Percentiles rank a stretch among this genome's conserved stretches.
Evolutionary conservation across 345 rosid species (phyloP).

Genomic region (Arabidopsis suecica): DNA sequence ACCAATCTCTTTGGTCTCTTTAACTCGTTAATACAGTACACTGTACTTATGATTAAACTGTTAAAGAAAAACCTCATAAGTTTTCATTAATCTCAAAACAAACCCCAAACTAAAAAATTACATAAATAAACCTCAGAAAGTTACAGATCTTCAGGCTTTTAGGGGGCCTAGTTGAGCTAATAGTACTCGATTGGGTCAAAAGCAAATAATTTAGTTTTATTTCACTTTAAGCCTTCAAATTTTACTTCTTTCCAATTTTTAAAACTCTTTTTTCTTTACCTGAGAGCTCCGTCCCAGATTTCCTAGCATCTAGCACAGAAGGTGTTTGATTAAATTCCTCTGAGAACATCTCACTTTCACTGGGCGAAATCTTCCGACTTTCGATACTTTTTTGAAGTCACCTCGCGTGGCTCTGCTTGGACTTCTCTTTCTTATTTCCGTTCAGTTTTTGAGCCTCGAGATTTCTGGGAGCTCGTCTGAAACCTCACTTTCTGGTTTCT

Average conservation of each 20-base stretch:
- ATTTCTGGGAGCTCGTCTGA: no score
- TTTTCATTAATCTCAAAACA: neutral
- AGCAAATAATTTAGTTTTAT: neutral
- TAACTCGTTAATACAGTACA: neutral
- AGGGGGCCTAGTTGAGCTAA: slow-evolving; percentile 23
- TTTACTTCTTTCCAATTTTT: neutral
- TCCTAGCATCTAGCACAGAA: slow-evolving; percentile 14
- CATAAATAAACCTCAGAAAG: neutral
- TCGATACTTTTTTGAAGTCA: slow-evolving; percentile 15
- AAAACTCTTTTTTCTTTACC: neutral
- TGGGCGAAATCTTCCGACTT: neutral
- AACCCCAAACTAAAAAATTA: slow-evolving; percentile 5
- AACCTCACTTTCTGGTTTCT: neutral
- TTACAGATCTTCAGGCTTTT: neutral
- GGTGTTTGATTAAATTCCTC: slow-evolving; percentile 38
- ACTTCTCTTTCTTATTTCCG: neutral
- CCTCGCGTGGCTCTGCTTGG: neutral
- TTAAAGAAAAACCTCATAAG: neutral
- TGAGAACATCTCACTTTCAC: slow-evolving; percentile 1
- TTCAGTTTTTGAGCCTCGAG: neutral
- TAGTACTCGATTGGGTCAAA: neutral
- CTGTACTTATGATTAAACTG: neutral
- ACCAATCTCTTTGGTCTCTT: neutral
- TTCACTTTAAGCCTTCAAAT: neutral
- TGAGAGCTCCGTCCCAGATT: neutral